A percentile compares a stretch with the other conserved stretches of the same genome.
These are phyloP conservation scores for Solanum verrucosum DNA, from an alignment of 257 asterid genomes.

Conservation along the genomic window DNA sequence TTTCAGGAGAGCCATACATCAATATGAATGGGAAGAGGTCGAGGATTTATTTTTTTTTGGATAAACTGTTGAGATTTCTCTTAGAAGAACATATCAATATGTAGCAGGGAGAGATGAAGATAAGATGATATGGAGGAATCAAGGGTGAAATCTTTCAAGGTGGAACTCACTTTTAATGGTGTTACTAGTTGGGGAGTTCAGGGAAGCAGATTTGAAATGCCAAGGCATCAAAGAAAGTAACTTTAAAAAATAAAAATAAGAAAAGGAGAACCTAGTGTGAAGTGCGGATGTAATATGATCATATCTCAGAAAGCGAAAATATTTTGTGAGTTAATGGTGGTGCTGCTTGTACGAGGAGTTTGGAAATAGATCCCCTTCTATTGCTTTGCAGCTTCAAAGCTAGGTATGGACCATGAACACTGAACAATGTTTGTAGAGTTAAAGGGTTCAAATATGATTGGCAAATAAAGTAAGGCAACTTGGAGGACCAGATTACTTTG, in stretches of 20 bases:
- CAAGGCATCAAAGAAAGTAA: background rate
- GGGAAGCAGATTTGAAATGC: background rate
- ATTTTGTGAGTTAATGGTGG: background rate
- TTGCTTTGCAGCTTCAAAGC: background rate
- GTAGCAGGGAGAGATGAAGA: background rate
- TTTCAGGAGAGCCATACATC: background rate
- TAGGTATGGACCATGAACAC: background rate
- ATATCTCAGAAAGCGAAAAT: background rate
- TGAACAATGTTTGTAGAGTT: background rate
- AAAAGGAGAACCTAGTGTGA: background rate
- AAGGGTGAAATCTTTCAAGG: background rate
- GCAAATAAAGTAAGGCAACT: background rate
- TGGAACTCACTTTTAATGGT: background rate
- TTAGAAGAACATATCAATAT: background rate
- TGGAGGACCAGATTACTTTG: background rate
- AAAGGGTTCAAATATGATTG: background rate
- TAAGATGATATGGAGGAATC: background rate
- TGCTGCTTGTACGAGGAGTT: background rate
- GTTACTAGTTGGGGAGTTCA: background rate
- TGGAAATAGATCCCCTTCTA: background rate
- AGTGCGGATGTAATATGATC: background rate
- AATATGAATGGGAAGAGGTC: background rate
- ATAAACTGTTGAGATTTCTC: background rate
- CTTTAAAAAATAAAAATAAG: background rate
- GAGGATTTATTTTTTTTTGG: background rate